Base-by-base conservation (phyloP, 768 basidiomycete genomes). In the Asterophora parasitica region DNA sequence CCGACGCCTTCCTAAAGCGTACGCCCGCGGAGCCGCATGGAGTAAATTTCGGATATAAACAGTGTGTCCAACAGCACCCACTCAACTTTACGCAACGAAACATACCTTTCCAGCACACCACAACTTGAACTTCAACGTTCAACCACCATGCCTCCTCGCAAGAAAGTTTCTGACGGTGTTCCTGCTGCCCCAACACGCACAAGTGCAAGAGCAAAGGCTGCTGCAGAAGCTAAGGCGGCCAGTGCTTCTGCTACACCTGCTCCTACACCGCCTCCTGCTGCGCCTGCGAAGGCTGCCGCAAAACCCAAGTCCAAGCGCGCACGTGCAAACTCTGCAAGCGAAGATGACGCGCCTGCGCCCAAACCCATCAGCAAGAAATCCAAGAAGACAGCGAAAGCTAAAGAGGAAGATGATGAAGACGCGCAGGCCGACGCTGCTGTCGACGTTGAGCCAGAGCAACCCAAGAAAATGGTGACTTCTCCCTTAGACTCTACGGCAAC, bases 401-500 rank as follows among this genome's bases (percentile, higher is more conserved):
- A 61, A 31, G 45, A 55, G 30, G 43, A 26, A 34, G 51, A 42
- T 23, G 40, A 55, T n/a, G 57, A 59, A 30, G 63, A 66, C 28
- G 58, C 64, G 1, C 50, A 59, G 20, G 54, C 63, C 13, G 60
- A 60, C 20, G 35, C 19, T n/a, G 55, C 48, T 34, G 52, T 54
- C 16, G 48, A 57, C 31, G 55, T 59, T 12, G 38, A 49, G 5
- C 47, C 42, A 27, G 60, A 62, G 7, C 52, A 65, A 28, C 64
- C 71, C n/a, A 60, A 66, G 56, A 78, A 78, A 53, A 76, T 77
- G 74, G 75, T 74, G 45, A 54, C 55, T 58, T 33, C 35, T 23
- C 12, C 23, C 17, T 36, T 9, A 30, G 7, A 33, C 12, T 39
- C 40, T 42, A 33, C 12, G 13, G 33, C 46, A 19, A 48, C 26